A percentile compares a stretch with the other conserved stretches of the same genome.
Conservation (phyloP, 805 yeast species). For the Metschnikowia anglica region DNA sequence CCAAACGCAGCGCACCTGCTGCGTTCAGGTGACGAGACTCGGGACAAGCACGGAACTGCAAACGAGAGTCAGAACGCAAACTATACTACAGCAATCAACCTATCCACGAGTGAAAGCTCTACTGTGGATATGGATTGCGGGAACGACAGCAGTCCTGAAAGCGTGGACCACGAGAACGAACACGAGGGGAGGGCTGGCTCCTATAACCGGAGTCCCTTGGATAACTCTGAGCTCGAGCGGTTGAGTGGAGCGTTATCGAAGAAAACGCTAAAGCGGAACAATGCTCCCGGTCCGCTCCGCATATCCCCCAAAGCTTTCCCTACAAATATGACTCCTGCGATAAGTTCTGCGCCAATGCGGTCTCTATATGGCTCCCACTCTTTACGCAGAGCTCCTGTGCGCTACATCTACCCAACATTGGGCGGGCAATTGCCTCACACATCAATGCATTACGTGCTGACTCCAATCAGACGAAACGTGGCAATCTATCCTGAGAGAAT, state of each 20-base stretch:
- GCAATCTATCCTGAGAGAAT: constrained; percentile 9
- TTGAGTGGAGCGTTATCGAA: constrained; percentile 8
- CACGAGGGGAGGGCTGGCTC: too few species aligned
- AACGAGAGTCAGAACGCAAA: not conserved
- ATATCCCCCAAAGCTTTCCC: constrained; percentile 6
- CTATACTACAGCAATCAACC: not conserved
- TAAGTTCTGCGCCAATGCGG: constrained; percentile 20
- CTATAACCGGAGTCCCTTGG: constrained; percentile 4
- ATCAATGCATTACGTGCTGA: constrained; percentile 12
- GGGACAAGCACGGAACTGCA: not conserved
- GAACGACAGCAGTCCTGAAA: too few species aligned
- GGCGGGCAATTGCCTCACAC: constrained; percentile 14
- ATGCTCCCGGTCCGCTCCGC: constrained; percentile 16
- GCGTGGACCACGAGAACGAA: too few species aligned
- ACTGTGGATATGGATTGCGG: too few species aligned
- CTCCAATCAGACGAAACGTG: constrained; percentile 11
- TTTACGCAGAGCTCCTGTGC: constrained; percentile 15
- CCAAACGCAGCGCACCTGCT: not conserved
- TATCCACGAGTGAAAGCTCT: too few species aligned
- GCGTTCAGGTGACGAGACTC: not conserved
- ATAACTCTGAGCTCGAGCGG: constrained; percentile 11
- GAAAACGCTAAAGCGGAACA: constrained; percentile 14
- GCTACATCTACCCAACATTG: constrained; percentile 14
- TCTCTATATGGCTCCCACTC: constrained; percentile 9
- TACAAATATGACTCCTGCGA: constrained; percentile 12